These are phyloP conservation scores for Vararia minispora DNA, from an alignment of 768 basidiomycete genomes.

Conservation along the genomic window DNA sequence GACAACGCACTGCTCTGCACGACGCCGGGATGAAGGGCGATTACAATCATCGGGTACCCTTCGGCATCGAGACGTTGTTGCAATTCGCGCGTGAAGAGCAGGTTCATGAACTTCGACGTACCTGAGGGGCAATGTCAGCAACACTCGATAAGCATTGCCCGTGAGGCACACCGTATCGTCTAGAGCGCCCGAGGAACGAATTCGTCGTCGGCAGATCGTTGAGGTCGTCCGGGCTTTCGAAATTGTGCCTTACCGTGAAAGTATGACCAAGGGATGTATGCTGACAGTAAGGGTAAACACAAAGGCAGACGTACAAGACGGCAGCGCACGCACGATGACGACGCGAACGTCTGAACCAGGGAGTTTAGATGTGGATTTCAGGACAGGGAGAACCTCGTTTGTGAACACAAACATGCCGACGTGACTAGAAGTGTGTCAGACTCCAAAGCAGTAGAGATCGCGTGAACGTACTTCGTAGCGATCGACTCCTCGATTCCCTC, in stretches of 20 bases:
- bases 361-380: neutral
- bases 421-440: neutral
- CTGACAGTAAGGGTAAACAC: neutral
- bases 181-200: neutral
- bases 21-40: neutral
- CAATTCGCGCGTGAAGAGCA: neutral
- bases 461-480: neutral
- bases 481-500: neutral
- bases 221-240: neutral
- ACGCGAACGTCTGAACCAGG: neutral
- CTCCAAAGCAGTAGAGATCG: neutral
- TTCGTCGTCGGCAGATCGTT: neutral
- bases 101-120: neutral
- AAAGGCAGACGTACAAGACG: neutral
- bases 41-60: neutral
- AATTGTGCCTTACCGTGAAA: neutral
- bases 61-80: constrained; percentile 1
- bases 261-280: neutral
- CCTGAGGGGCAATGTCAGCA: neutral
- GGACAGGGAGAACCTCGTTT: neutral
- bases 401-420: neutral
- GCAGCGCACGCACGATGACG: neutral
- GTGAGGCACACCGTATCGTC: neutral
- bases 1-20: neutral
- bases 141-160: neutral